Base-by-base conservation (phyloP, 192 early-diverging fungal genomes). In the Entomortierella parvispora region DNA sequence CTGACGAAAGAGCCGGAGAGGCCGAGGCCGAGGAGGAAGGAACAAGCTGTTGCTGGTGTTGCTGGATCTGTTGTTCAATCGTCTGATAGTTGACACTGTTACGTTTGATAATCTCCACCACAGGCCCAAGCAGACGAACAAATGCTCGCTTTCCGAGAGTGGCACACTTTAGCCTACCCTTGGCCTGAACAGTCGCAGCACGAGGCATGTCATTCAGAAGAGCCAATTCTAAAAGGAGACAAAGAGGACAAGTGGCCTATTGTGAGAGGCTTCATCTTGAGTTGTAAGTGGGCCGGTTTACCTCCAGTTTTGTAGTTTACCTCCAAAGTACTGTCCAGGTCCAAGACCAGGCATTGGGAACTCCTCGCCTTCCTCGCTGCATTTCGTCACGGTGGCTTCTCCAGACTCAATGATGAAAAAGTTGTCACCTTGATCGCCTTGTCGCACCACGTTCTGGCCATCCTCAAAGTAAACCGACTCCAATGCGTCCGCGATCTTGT, bases 381-480 rank as follows among this genome's bases (percentile, higher is more conserved):
- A 85, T 80, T 94, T 95, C 58, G 88, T 89, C 28, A 98, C 93
- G 18, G 82, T 68, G 14, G 94, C 93, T 50, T 96, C 91, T 46
- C 97, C 97, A 48, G 89, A 86, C 84, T 99, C 97, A 57, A 99
- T 96, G 31, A 99, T 90, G 80, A 93, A 99, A 79, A 99, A 99
- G 55, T 91, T 90, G 63, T 97, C 90, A 34, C 97, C 97, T 22
- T 90, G 87, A 68, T 99, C 97, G 14, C 97, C 97, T 80, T 99
- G 96, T 48, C 80, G 68, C 26, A 99, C 92, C 28, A 99, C 91
- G 9, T 88, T 79, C 28, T 97, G 92, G 40, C 87, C 88, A 69
- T 96, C 93, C 52, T 90, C 86, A 84, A 91, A 99, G 28, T 90
- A 88, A 23, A 95, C 87, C 12, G 93, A 92, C 72, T 99, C 97